phyloP scores from a whole-genome alignment of 2,329 filamentous ascomycete species.

The Colletotrichum sp. region DNA sequence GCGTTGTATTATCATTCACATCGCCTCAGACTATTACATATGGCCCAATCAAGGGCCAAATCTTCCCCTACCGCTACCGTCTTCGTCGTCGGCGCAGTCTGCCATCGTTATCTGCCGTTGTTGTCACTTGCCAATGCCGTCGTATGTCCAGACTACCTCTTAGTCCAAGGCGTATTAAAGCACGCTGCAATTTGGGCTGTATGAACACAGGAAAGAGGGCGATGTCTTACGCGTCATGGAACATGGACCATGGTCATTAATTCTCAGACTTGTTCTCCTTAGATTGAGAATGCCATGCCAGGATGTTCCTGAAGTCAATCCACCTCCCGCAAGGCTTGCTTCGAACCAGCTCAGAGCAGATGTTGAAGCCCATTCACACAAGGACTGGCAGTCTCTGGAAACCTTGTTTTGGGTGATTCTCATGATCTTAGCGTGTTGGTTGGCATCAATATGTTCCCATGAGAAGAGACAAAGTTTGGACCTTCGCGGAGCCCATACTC shows the following conservation, averaged over 20 bases:
- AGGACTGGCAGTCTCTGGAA: background rate
- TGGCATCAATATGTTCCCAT: background rate
- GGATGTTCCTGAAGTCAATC: background rate
- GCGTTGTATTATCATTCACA: background rate
- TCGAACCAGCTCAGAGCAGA: background rate
- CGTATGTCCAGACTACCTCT: background rate
- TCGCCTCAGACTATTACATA: background rate
- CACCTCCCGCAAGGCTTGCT: background rate
- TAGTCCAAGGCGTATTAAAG: accelerated
- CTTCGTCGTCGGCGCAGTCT: background rate
- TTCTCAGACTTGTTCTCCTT: background rate
- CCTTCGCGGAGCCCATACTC: background rate
- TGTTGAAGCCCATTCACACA: background rate
- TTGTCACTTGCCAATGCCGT: background rate
- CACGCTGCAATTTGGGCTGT: accelerated
- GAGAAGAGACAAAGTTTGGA: background rate
- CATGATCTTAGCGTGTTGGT: background rate
- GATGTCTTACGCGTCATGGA: accelerated
- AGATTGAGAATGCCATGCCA: background rate
- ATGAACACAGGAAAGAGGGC: background rate
- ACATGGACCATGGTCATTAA: accelerated
- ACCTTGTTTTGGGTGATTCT: accelerated
- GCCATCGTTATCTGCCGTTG: accelerated
- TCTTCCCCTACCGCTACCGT: background rate
- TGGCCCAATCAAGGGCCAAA: background rate